phyloP scores from a whole-genome alignment of 148 eudicot genomes.

The Hydrangea macrophylla region DNA sequence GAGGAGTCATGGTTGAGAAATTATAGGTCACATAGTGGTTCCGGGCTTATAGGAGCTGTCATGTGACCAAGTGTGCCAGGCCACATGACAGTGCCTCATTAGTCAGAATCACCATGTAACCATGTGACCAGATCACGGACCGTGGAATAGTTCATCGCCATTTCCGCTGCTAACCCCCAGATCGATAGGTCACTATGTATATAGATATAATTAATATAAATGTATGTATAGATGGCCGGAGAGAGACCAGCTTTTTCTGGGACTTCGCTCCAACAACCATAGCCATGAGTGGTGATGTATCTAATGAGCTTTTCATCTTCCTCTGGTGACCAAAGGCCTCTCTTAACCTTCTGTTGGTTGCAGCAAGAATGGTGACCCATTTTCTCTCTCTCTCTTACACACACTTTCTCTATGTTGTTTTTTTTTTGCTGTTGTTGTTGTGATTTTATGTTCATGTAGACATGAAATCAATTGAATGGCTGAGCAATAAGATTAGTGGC shows the following conservation, averaged over 20 bases:
- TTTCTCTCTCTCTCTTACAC: neutral
- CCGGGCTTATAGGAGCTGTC: too few relatives aligned
- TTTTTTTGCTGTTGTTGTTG: neutral
- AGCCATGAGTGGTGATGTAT: slow-evolving; percentile 77
- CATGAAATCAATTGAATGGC: neutral
- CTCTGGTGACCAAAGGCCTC: slow-evolving; percentile 95
- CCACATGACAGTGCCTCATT: too few relatives aligned
- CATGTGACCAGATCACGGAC: too few relatives aligned
- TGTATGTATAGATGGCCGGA: neutral
- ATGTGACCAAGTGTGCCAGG: too few relatives aligned
- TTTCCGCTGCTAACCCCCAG: too few relatives aligned
- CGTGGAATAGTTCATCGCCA: too few relatives aligned
- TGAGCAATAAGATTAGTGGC: too few relatives aligned
- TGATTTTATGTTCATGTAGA: neutral
- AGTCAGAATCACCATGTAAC: too few relatives aligned
- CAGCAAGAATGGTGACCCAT: slow-evolving; percentile 97
- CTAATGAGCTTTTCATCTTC: slow-evolving; percentile 87
- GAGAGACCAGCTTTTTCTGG: slow-evolving; percentile 83
- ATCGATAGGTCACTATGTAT: too few relatives aligned
- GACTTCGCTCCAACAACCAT: slow-evolving; percentile 98
- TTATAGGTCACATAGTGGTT: too few relatives aligned
- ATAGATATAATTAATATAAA: neutral
- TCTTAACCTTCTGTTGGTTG: slow-evolving; percentile 95
- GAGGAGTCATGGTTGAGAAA: too few relatives aligned
- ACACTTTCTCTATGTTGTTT: too few relatives aligned